phyloP scores from a whole-genome alignment of 2,329 filamentous ascomycete species.

The Apiospora malaysiana region DNA sequence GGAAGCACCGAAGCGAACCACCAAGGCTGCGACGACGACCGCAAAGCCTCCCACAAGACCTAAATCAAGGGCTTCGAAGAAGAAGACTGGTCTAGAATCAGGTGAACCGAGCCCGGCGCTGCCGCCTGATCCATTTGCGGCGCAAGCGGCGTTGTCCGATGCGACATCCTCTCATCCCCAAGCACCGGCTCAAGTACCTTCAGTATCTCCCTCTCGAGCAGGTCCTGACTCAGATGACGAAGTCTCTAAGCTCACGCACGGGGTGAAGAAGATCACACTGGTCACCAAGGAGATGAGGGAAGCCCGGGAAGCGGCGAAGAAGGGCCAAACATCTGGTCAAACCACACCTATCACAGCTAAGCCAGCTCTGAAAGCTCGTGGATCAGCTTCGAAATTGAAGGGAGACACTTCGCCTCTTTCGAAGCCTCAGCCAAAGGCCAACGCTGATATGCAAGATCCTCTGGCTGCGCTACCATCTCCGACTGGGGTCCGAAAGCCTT shows the following conservation, averaged over 20 bases:
- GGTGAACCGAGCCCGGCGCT: not conserved
- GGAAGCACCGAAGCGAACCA: constrained; percentile 43
- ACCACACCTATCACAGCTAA: not conserved
- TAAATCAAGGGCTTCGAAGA: constrained; percentile 24
- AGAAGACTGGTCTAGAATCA: constrained; percentile 17
- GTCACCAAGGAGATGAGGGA: constrained; percentile 65
- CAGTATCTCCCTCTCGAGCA: constrained; percentile 4
- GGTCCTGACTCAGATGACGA: constrained; percentile 41
- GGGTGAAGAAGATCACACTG: constrained; percentile 68
- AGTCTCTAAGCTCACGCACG: constrained; percentile 60
- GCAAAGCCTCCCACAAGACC: constrained; percentile 24
- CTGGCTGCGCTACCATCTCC: constrained; percentile 11
- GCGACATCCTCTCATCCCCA: not conserved
- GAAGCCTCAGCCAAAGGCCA: not conserved
- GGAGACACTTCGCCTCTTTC: not conserved
- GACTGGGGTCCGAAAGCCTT: not conserved
- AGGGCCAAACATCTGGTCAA: constrained; percentile 26
- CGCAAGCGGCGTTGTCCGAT: not conserved
- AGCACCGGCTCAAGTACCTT: not conserved
- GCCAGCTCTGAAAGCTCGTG: not conserved
- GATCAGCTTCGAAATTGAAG: not conserved
- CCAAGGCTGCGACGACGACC: constrained; percentile 25
- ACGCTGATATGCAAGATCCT: not conserved
- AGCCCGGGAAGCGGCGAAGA: constrained; percentile 45
- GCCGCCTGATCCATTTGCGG: not conserved